Base-by-base conservation (phyloP, 441 rosid genomes). In the Euphorbia corollata region DNA sequence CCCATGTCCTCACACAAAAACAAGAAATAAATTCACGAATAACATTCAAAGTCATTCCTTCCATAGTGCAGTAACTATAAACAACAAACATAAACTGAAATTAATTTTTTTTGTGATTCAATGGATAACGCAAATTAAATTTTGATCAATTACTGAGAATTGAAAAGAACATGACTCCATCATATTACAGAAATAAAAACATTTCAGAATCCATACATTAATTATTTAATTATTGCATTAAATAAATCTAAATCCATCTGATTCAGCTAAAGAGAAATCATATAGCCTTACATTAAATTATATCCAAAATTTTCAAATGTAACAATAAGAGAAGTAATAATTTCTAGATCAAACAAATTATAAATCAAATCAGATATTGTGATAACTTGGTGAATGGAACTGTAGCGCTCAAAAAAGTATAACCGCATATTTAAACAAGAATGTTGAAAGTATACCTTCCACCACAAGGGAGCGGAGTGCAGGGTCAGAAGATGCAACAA, bases 391-490 rank as follows among this genome's bases (percentile, higher is more conserved):
- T 51, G 59, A 22, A 23, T 20, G 32, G 0, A 55, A 11, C 45
- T 39, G 45, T 39, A 43, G 18, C 2, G 45, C 1, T 22, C 50
- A 20, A 9, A 70, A 12, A 38, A 53, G 36, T 30, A 8, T 11
- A 39, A 39, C 45, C 6, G 45, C 8, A 39, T 8, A 50, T 43
- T 8, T 47, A 69, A 24, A 63, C 16, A 43, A 43, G 50, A 30
- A 61, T 6, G 45, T 12, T 20, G 64, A 75, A 51, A 16, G 34
- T 20, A 51, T 82, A 91, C 99, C 99, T 88, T 92, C 86, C 75
- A 90, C 72, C n/a, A 94, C 94, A 75, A 87, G 81, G 62, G 65
- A 73, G 65, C 96, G 89, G 69, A 95, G 87, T 69, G 85, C 87
- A 55, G 82, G 82, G 76, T 69, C 68, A 27, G 76, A 72, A 68